Percentiles rank a stretch among this genome's conserved stretches.
phyloP scores from a whole-genome alignment of 2,329 filamentous ascomycete genomes.

The Scedosporium boydii region DNA sequence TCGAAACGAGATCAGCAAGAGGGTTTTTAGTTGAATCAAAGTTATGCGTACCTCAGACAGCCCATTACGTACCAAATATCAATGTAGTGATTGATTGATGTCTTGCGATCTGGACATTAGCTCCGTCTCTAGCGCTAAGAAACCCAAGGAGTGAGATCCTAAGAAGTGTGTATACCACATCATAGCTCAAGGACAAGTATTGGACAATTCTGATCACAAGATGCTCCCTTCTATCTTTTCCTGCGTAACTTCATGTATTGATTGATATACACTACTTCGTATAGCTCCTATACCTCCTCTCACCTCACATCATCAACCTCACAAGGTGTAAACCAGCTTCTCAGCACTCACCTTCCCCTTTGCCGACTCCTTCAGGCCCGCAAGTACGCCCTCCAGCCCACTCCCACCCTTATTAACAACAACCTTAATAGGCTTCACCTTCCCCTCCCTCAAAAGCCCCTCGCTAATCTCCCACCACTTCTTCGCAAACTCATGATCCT shows the following conservation, averaged over 20 bases:
- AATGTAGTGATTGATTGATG: too few relatives aligned
- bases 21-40: too few relatives aligned
- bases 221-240: background rate
- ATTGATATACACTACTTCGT: background rate
- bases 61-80: too few relatives aligned
- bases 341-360: slow-evolving; percentile 27
- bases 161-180: too few relatives aligned
- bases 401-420: slow-evolving; percentile 17
- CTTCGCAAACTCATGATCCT: slow-evolving; percentile 25
- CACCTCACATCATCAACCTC: background rate
- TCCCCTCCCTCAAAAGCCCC: slow-evolving; percentile 24
- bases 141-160: background rate
- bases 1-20: too few relatives aligned
- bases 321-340: slow-evolving; percentile 35
- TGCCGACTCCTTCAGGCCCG: slow-evolving; percentile 22
- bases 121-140: background rate
- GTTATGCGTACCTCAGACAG: too few relatives aligned
- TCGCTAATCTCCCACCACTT: slow-evolving; percentile 25
- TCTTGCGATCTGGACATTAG: too few relatives aligned
- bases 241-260: background rate
- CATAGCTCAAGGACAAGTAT: too few relatives aligned
- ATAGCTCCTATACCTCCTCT: too few relatives aligned
- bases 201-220: too few relatives aligned
- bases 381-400: slow-evolving; percentile 25
- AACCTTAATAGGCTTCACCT: slow-evolving; percentile 23